Evolutionary conservation across 148 eudicot species (phyloP), one percentile per base, ranked within the genome.

Genomic region (Rhododendron henanense): DNA sequence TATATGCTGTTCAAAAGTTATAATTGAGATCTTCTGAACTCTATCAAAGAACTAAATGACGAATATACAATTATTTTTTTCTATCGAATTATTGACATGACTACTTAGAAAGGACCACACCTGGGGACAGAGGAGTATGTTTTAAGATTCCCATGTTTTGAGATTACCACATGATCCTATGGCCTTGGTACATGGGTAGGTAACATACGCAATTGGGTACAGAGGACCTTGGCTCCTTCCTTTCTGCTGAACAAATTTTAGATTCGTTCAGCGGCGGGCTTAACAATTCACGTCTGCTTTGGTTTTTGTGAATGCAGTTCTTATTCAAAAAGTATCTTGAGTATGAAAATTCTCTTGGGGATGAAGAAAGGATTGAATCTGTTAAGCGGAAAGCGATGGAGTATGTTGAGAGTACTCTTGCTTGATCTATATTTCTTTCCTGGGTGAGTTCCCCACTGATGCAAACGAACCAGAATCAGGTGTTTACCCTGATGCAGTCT

Each of bases 281-380:
- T 89, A 82, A 63, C 35, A 67, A 67, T 25, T 25, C 14, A n/a
- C 67, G 16, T 53, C 10, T 33, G 80, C 6, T 82, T 85, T 19
- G 13, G 79, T 86, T 18, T 59, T 35, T 25, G 69, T 44, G 31
- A 83, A 37, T 88, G 92, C 96, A 96, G 98, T 92, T 89, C 87
- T 92, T 96, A 84, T 95, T 96, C 90, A 94, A 93, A 87, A 96
- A 94, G 91, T 96, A 93, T 88, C 91, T 91, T 15, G 92, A 87
- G 67, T 96, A 91, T 86, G 99, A 95, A 47, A 93, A 92, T 90
- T 92, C 95, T 14, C 71, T 76, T 33, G 96, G 96, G 45, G 93
- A 95, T 78, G 95, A 93, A 81, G 92, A 93, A 82, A 84, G 92
- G 45, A 82, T 93, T 37, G 93, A 92, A 85, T 90, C 89, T 81